Percentiles rank a stretch among this genome's conserved stretches.
Conservation (phyloP, 2,329 filamentous ascomycete genomes). For the Furcasterigmium sp. region DNA sequence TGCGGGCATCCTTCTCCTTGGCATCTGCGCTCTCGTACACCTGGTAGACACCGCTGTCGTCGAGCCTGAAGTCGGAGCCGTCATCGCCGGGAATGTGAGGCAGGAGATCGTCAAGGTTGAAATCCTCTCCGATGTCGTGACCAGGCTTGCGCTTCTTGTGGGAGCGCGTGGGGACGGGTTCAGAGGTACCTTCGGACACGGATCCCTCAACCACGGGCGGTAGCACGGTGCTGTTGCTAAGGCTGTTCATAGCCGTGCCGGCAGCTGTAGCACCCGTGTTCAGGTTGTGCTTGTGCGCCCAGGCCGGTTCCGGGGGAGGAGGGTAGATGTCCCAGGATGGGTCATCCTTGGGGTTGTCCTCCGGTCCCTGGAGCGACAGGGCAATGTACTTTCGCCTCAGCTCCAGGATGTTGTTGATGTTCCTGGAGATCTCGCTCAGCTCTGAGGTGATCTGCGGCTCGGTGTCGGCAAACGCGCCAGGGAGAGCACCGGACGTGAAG, state of each 20-base stretch:
- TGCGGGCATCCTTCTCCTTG: constrained; percentile 58
- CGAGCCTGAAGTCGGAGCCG: constrained; percentile 71
- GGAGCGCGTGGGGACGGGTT: constrained; percentile 34
- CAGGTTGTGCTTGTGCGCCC: constrained; percentile 36
- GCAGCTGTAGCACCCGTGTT: constrained; percentile 3
- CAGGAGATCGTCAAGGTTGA: constrained; percentile 71
- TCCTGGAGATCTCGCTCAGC: constrained; percentile 78
- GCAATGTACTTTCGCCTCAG: constrained; percentile 83
- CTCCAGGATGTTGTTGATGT: constrained; percentile 86
- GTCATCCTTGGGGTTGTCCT: constrained; percentile 85
- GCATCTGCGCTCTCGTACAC: constrained; percentile 71
- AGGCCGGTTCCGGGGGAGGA: constrained; percentile 83
- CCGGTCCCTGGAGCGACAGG: constrained; percentile 73
- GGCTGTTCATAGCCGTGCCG: constrained; percentile 33
- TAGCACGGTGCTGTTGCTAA: constrained; percentile 40
- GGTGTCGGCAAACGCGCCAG: constrained; percentile 62
- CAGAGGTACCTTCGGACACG: constrained; percentile 21
- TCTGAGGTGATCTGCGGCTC: constrained; percentile 81
- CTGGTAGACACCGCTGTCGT: constrained; percentile 84
- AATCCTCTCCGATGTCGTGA: constrained; percentile 87
- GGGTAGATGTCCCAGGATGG: constrained; percentile 85
- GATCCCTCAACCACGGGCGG: constrained; percentile 8
- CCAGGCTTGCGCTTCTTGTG: constrained; percentile 74
- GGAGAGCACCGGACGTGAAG: neutral
- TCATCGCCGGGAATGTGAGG: constrained; percentile 68